phyloP scores from a whole-genome alignment of 495 filamentous ascomycete species.

The Tuber magnatum region DNA sequence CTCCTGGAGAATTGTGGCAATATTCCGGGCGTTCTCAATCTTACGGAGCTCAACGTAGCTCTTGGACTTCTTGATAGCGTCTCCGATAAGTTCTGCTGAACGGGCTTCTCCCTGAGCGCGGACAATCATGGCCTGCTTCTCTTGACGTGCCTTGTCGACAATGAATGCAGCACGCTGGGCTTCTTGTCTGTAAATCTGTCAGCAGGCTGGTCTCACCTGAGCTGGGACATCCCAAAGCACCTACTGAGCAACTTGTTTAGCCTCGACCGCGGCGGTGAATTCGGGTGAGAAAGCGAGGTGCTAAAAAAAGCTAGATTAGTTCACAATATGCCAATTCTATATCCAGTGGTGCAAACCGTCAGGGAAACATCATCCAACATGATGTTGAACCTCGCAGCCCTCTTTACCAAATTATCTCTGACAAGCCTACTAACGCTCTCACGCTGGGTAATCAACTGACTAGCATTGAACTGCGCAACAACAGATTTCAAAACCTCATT shows the following conservation, averaged over 20 bases:
- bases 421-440: constrained; percentile 90
- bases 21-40: constrained; percentile 89
- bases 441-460: constrained; percentile 95
- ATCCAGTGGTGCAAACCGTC: constrained; percentile 57
- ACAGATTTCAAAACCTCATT: constrained; percentile 99
- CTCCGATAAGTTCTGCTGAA: constrained; percentile 94
- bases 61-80: constrained; percentile 98
- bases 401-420: constrained; percentile 79
- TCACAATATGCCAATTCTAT: neutral
- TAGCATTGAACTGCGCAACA: constrained; percentile 97
- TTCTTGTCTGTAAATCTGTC: constrained; percentile 56
- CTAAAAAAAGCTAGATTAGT: constrained; percentile 44
- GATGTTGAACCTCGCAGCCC: constrained; percentile 95
- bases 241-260: constrained; percentile 90
- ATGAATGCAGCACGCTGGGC: constrained; percentile 95
- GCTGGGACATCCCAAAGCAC: neutral
- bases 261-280: constrained; percentile 97
- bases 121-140: constrained; percentile 98
- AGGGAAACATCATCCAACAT: constrained; percentile 93
- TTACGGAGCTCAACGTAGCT: constrained; percentile 93
- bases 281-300: constrained; percentile 98
- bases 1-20: constrained; percentile 76
- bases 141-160: constrained; percentile 96
- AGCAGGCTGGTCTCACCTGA: neutral
- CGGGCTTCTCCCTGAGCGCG: constrained; percentile 98